Evolutionary conservation across 768 basidiomycete genomes (phyloP).

Genomic region (Austroboletus eburneus): DNA sequence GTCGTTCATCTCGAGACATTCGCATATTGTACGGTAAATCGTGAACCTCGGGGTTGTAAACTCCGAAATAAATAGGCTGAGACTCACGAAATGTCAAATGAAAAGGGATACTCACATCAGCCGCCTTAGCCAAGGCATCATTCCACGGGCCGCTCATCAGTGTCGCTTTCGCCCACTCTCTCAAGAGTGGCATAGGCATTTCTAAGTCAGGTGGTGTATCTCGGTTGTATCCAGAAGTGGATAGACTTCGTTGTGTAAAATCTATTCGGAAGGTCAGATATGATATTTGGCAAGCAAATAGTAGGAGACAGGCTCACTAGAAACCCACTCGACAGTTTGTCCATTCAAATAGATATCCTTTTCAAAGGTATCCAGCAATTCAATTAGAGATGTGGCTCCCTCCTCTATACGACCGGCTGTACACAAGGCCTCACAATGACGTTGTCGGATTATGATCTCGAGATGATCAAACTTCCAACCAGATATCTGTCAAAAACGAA

Average conservation of each 20-base stretch:
- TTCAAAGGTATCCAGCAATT: neutral
- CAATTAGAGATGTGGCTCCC: neutral
- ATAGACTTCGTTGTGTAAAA: neutral
- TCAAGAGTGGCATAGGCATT: neutral
- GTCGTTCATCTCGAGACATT: too few relatives aligned
- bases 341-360: neutral
- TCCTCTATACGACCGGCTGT: neutral
- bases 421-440: constrained; percentile 5
- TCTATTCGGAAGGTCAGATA: neutral
- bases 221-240: neutral
- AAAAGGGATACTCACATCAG: too few relatives aligned
- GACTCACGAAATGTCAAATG: too few relatives aligned
- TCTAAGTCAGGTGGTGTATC: too few relatives aligned
- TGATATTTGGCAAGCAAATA: neutral
- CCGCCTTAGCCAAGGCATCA: too few relatives aligned
- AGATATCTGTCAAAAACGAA: neutral
- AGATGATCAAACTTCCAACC: constrained; percentile 9
- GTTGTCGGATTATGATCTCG: neutral
- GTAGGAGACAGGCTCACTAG: neutral
- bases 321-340: neutral
- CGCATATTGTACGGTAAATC: too few relatives aligned
- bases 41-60: too few relatives aligned
- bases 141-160: neutral
- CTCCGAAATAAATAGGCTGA: too few relatives aligned
- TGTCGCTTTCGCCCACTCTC: neutral